Evolutionary conservation across 345 rosid genomes (phyloP).

Genomic region (Sonneratia caseolaris): DNA sequence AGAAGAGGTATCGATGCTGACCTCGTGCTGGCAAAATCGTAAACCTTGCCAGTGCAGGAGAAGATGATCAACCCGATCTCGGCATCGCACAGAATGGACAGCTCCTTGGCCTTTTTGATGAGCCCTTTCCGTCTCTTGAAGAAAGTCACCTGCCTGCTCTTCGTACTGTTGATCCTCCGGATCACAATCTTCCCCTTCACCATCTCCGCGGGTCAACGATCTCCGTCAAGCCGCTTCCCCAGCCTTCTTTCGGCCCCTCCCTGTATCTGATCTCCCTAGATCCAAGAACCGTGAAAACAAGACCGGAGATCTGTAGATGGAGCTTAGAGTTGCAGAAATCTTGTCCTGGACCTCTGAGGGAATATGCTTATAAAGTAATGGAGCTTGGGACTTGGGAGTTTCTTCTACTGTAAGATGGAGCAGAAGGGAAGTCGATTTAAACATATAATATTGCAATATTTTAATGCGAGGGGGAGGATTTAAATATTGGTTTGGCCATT

Average conservation of each 20-base stretch:
- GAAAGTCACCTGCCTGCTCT: constrained; percentile 16
- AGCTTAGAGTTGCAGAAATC: background rate
- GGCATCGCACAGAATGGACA: constrained; percentile 14
- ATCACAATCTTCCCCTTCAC: constrained; percentile 16
- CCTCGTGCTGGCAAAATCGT: constrained; percentile 15
- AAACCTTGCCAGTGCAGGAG: constrained; percentile 16
- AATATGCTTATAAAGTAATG: too few relatives aligned
- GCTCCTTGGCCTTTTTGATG: constrained; percentile 14
- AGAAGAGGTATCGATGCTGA: background rate
- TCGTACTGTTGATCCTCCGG: constrained; percentile 9
- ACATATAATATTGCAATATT: background rate
- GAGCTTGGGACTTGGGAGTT: background rate
- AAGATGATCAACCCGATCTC: constrained; percentile 13
- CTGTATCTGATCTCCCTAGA: too few relatives aligned
- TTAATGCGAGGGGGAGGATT: too few relatives aligned
- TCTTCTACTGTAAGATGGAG: background rate
- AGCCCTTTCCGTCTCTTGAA: constrained; percentile 15
- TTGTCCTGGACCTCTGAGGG: too few relatives aligned
- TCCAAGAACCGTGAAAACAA: too few relatives aligned
- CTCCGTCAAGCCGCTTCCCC: constrained; percentile 37
- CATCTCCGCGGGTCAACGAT: constrained; percentile 22
- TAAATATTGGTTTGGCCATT: too few relatives aligned
- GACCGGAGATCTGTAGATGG: background rate
- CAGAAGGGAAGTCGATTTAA: background rate
- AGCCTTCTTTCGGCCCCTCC: constrained; percentile 35